phyloP scores from a whole-genome alignment of 345 rosid genomes.

The Citrus sp. region DNA sequence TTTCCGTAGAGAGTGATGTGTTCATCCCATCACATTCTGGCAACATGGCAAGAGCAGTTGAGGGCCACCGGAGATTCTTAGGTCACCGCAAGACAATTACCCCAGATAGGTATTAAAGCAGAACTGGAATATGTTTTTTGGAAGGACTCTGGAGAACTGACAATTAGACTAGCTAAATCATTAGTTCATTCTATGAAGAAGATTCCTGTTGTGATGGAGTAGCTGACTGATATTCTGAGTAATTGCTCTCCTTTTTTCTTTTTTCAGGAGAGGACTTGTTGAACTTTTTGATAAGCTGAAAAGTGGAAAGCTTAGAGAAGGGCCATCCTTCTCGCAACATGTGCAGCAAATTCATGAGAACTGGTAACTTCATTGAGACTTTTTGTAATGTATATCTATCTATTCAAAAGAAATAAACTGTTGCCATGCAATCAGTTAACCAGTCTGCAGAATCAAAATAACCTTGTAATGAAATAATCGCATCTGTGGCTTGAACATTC shows the following conservation, averaged over 20 bases:
- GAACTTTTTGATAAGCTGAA: slow-evolving; percentile 64
- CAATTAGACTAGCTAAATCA: neutral
- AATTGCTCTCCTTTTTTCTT: neutral
- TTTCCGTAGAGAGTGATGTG: slow-evolving; percentile 81
- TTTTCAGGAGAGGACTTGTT: slow-evolving; percentile 71
- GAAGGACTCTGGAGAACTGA: neutral
- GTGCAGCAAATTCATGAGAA: slow-evolving; percentile 66
- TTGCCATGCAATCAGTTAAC: neutral
- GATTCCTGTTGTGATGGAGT: neutral
- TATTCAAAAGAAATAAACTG: neutral
- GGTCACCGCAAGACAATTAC: slow-evolving; percentile 81
- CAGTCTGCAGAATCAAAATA: neutral
- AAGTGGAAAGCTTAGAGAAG: slow-evolving; percentile 52
- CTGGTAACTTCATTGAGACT: slow-evolving; percentile 38
- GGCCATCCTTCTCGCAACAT: slow-evolving; percentile 35
- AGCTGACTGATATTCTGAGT: neutral
- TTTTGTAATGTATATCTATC: neutral
- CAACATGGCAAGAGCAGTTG: slow-evolving; percentile 97
- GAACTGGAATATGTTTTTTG: neutral
- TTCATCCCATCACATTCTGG: slow-evolving; percentile 89
- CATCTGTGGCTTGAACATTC: neutral
- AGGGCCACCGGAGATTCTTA: slow-evolving; percentile 94
- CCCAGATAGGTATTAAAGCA: slow-evolving; percentile 65
- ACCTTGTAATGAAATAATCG: neutral
- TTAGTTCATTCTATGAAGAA: neutral